Base-by-base conservation (phyloP, 2,329 filamentous ascomycete species). In the Colletotrichum sp. region DNA sequence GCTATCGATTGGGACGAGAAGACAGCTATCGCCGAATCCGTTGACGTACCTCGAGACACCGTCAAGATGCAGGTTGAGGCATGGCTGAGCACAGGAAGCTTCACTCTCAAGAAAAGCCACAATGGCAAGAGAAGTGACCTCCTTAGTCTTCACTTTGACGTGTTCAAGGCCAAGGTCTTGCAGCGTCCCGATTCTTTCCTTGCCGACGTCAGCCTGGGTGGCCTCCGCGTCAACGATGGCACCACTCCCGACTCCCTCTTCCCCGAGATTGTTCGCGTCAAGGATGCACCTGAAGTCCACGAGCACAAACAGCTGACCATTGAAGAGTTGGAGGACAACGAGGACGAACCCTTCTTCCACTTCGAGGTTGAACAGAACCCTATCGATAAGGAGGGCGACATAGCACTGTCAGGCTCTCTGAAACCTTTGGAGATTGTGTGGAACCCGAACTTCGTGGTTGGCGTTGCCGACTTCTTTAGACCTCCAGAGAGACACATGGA, bases 1-100 rank as follows among this genome's bases (percentile, higher is more conserved):
- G 98, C 95, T 66, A 99, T 99, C 80, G 97, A 99, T 81, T 99
- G 96, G 93, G 95, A 99, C 78, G 97, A 99, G 85, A 99, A 98
- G 88, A 93, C 96, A 76, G 95, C 94, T 3, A 90, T 99, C 52
- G 90, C 95, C 0, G 96, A 98, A 79, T 93, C 94, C 57, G 93
- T 99, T 5, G 97, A 99, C 80, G 89, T 96, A 36, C 98, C 98
- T 0, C 92, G 95, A 70, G 97, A 99, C 80, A 95, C 95, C 12
- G 90, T 99, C 81, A 98, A 99, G 85, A 89, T 99, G 84, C 95
- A 98, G 82, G 88, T 99, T 65, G 96, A 99, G 82, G 94, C 97
- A 66, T 96, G 95, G 71, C 92, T 99, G n/a, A 94, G 95, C 78
- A 98, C 96, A 1, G 97, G 97, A 75, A 98, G 96, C 85, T 99